A percentile compares a stretch with the other conserved stretches of the same genome.
phyloP scores from a whole-genome alignment of 768 basidiomycete genomes.

The Porpolomopsis calyptriformis region DNA sequence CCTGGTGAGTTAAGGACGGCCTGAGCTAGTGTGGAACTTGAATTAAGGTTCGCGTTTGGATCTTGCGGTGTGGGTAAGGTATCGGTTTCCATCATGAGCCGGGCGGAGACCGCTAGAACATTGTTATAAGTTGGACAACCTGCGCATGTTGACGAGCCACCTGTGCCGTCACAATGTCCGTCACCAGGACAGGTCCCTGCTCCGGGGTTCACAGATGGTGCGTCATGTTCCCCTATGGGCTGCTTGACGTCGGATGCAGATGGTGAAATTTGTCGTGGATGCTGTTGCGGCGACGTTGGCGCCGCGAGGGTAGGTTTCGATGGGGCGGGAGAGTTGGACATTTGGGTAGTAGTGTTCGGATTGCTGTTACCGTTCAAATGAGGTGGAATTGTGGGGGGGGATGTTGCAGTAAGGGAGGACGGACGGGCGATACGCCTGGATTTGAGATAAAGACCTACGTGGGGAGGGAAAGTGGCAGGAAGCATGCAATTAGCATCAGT shows the following conservation, averaged over 20 bases:
- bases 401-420: slow-evolving; percentile 39
- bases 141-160: slow-evolving; percentile 83
- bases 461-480: slow-evolving; percentile 11
- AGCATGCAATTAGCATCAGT: slow-evolving; percentile 11
- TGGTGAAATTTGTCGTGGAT: slow-evolving; percentile 6
- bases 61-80: background rate
- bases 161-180: slow-evolving; percentile 95
- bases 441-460: slow-evolving; percentile 76
- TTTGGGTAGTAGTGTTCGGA: background rate
- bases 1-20: slow-evolving; percentile 13
- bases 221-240: slow-evolving; percentile 1
- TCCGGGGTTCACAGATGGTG: slow-evolving; percentile 15
- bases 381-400: slow-evolving; percentile 21
- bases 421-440: slow-evolving; percentile 68
- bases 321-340: slow-evolving; percentile 4
- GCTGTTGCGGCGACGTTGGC: slow-evolving; percentile 1
- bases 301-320: background rate
- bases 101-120: slow-evolving; percentile 37
- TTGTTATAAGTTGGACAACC: slow-evolving; percentile 96
- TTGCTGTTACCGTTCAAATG: slow-evolving; percentile 12
- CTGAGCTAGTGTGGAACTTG: background rate
- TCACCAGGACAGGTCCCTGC: slow-evolving; percentile 94
- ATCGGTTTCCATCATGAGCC: slow-evolving; percentile 24
- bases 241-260: background rate
- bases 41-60: background rate